These are phyloP conservation scores for Kuraishia borneana DNA, from an alignment of 805 yeast species.

Conservation along the genomic window DNA sequence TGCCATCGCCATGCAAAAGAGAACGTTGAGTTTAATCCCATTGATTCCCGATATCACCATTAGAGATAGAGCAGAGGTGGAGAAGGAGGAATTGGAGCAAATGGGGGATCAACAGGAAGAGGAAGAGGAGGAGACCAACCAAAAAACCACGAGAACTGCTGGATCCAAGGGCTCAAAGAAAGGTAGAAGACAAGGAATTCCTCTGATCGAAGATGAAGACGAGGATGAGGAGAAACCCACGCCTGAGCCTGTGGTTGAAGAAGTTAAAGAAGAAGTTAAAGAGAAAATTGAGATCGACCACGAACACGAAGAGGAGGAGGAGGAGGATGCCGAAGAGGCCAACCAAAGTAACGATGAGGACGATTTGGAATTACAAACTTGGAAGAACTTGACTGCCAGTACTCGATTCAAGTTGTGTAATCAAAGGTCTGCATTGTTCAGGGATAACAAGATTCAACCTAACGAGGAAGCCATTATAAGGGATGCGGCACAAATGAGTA, in stretches of 20 bases:
- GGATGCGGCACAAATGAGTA: constrained; percentile 56
- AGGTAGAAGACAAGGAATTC: constrained; percentile 12
- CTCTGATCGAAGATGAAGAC: constrained; percentile 18
- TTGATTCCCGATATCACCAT: constrained; percentile 83
- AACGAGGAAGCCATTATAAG: constrained; percentile 65
- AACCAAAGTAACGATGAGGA: constrained; percentile 46
- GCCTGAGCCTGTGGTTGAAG: constrained; percentile 1
- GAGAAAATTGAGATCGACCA: neutral
- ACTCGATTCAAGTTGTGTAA: constrained; percentile 67
- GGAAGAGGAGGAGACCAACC: constrained; percentile 14
- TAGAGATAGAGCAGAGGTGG: constrained; percentile 62
- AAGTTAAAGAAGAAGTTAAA: neutral
- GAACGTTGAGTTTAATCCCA: constrained; percentile 64
- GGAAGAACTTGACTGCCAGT: constrained; percentile 78
- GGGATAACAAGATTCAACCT: constrained; percentile 42
- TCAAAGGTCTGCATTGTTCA: constrained; percentile 57
- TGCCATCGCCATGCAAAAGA: constrained; percentile 94
- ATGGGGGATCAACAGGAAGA: constrained; percentile 27
- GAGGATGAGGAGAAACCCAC: constrained; percentile 8
- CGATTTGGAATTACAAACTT: constrained; percentile 69
- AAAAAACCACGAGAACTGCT: constrained; percentile 17
- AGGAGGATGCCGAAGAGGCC: constrained; percentile 26
- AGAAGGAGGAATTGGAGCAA: constrained; percentile 43
- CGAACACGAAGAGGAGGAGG: constrained; percentile 33
- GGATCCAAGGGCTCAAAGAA: constrained; percentile 24